Evolutionary conservation across 495 filamentous ascomycete genomes (phyloP).

Genomic region (Apodospora peruviana): DNA sequence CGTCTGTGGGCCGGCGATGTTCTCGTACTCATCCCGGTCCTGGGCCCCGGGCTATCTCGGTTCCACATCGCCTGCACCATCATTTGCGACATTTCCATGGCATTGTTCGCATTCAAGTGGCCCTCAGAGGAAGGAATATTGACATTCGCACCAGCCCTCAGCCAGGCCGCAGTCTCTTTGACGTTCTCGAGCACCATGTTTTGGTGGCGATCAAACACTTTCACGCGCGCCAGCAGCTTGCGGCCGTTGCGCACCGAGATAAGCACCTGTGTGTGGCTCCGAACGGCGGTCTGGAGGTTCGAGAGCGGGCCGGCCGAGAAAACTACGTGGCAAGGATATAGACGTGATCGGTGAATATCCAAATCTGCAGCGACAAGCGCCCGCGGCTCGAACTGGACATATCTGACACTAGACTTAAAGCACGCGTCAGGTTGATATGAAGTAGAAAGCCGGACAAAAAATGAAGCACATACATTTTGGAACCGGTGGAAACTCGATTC

Average conservation of each 20-base stretch:
- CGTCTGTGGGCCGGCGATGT: no score
- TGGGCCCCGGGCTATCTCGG: conserved; percentile 87
- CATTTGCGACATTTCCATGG: conserved; percentile 99
- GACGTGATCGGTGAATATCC: no score
- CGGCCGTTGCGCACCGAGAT: conserved; percentile 84
- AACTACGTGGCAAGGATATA: no score
- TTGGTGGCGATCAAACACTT: conserved; percentile 43
- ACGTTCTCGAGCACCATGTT: conserved; percentile 28
- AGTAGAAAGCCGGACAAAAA: no score
- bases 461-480: no score
- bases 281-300: conserved; percentile 86
- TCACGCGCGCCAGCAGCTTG: conserved; percentile 35
- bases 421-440: no score
- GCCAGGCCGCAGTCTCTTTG: no score
- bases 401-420: no score
- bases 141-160: conserved; percentile 84
- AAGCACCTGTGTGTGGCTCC: conserved; percentile 80
- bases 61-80: conserved; percentile 99
- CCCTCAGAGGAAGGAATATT: conserved; percentile 95
- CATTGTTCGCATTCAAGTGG: conserved; percentile 92
- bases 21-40: no score
- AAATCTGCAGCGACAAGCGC: no score
- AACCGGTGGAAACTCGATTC: no score
- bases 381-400: no score
- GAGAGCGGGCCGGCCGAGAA: conserved; percentile 63